A percentile compares a stretch with the other conserved stretches of the same genome.
phyloP scores from a whole-genome alignment of 257 asterid species.

The Eucommia ulmoides region DNA sequence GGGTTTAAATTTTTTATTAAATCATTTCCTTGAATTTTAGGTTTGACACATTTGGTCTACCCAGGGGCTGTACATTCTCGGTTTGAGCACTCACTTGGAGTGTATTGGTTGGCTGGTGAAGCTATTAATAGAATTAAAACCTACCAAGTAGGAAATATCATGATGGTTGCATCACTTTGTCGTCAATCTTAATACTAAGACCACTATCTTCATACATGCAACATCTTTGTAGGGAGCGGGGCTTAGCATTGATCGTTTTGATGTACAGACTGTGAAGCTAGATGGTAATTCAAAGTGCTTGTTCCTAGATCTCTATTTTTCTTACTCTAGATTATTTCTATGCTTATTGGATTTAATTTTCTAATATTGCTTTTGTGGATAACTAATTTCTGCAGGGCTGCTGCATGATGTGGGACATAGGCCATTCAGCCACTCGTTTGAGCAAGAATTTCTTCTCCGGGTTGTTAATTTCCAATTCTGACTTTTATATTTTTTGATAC shows the following conservation, averaged over 20 bases:
- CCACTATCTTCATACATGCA: slow-evolving; percentile 13
- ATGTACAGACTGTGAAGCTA: slow-evolving; percentile 61
- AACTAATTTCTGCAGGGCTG: slow-evolving; percentile 57
- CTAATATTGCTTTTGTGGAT: slow-evolving; percentile 13
- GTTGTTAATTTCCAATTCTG: slow-evolving; percentile 45
- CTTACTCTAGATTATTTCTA: too few relatives aligned
- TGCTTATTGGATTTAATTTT: too few relatives aligned
- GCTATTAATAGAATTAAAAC: slow-evolving; percentile 51
- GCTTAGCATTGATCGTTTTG: slow-evolving; percentile 62
- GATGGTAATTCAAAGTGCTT: slow-evolving; percentile 52
- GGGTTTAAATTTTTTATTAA: not conserved
- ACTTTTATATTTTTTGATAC: slow-evolving; percentile 3
- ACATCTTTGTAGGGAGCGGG: slow-evolving; percentile 54
- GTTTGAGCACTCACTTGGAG: slow-evolving; percentile 93
- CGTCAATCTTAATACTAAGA: slow-evolving; percentile 12
- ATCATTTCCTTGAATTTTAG: slow-evolving; percentile 19
- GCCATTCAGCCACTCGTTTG: slow-evolving; percentile 92
- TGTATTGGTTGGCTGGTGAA: slow-evolving; percentile 79
- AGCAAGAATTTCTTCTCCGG: slow-evolving; percentile 62
- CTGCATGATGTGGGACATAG: slow-evolving; percentile 95
- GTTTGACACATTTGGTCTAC: slow-evolving; percentile 63
- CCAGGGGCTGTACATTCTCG: slow-evolving; percentile 98
- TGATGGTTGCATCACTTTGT: slow-evolving; percentile 8
- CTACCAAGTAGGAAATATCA: slow-evolving; percentile 44
- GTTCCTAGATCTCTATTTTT: too few relatives aligned